Percentiles rank a stretch among this genome's conserved stretches.
These are phyloP conservation scores for Leccinum sublutescens DNA, from an alignment of 768 basidiomycete genomes.

Conservation along the genomic window DNA sequence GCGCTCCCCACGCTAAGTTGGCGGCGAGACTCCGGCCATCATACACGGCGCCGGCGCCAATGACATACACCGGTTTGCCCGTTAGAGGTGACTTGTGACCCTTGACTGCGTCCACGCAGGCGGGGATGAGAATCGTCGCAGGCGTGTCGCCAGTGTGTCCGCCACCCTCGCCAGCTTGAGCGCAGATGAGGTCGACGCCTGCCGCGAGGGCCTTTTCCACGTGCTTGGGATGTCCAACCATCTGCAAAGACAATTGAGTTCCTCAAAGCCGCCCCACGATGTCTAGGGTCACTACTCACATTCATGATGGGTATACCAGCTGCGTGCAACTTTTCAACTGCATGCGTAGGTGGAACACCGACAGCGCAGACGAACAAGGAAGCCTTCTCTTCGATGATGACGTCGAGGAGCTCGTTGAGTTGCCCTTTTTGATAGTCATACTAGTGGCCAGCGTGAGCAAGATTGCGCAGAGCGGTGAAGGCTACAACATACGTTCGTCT, in stretches of 20 bases:
- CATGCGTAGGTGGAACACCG: conserved; percentile 79
- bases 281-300: conserved; percentile 33
- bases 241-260: conserved; percentile 35
- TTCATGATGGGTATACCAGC: conserved; percentile 90
- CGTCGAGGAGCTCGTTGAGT: conserved; percentile 77
- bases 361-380: conserved; percentile 89
- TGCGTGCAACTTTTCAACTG: conserved; percentile 77
- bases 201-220: conserved; percentile 75
- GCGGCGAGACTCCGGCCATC: conserved; percentile 87
- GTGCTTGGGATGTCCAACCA: conserved; percentile 96
- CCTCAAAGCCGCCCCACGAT: not conserved
- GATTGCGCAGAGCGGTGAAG: not conserved
- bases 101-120: conserved; percentile 81
- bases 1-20: conserved; percentile 85
- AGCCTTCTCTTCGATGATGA: conserved; percentile 90
- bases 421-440: conserved; percentile 89
- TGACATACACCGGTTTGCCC: conserved; percentile 78
- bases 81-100: conserved; percentile 77
- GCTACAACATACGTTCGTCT: conserved; percentile 69
- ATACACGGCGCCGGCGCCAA: conserved; percentile 90
- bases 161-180: conserved; percentile 91
- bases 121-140: conserved; percentile 85
- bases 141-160: conserved; percentile 86
- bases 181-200: conserved; percentile 92
- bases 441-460: conserved; percentile 34